Conservation (phyloP, 768 basidiomycete species). For the Tylopilus cervinicoccineus region DNA sequence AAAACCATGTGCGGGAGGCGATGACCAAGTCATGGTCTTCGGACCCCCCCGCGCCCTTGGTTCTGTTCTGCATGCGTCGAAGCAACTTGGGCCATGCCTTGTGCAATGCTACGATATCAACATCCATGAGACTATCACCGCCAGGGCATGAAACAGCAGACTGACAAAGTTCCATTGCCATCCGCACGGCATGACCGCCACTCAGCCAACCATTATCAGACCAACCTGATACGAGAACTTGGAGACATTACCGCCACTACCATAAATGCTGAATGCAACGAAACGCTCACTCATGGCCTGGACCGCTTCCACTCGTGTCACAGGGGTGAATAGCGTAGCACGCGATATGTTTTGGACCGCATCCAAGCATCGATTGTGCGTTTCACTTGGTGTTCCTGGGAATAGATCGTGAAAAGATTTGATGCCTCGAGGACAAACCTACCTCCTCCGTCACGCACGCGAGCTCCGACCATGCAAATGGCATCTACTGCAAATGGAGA, state of each 20-base stretch:
- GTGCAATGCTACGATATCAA: slow-evolving; percentile 64
- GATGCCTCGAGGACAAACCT: slow-evolving; percentile 18
- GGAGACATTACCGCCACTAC: background rate
- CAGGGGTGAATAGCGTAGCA: slow-evolving; percentile 83
- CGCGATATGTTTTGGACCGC: slow-evolving; percentile 85
- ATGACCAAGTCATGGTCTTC: slow-evolving; percentile 79
- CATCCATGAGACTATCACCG: slow-evolving; percentile 8
- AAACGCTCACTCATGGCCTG: slow-evolving; percentile 84
- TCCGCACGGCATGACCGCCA: slow-evolving; percentile 93
- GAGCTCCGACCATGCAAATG: slow-evolving; percentile 91
- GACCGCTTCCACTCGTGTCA: slow-evolving; percentile 79
- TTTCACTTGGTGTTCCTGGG: slow-evolving; percentile 69
- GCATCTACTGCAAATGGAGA: slow-evolving; percentile 92
- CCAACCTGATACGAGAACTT: slow-evolving; percentile 91
- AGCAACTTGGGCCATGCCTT: slow-evolving; percentile 85
- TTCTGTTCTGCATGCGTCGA: slow-evolving; percentile 70
- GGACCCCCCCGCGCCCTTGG: slow-evolving; percentile 41
- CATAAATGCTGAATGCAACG: background rate
- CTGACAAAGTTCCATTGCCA: slow-evolving; percentile 92
- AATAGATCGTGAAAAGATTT: slow-evolving; percentile 9
- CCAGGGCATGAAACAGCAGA: slow-evolving; percentile 7
- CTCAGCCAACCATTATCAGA: slow-evolving; percentile 95
- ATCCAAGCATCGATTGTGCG: slow-evolving; percentile 67
- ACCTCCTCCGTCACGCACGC: slow-evolving; percentile 90
- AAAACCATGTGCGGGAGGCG: slow-evolving; percentile 87